A percentile compares a stretch with the other conserved stretches of the same genome.
These are phyloP conservation scores for Hygrocybe punicea DNA, from an alignment of 768 basidiomycete species.

Conservation along the genomic window DNA sequence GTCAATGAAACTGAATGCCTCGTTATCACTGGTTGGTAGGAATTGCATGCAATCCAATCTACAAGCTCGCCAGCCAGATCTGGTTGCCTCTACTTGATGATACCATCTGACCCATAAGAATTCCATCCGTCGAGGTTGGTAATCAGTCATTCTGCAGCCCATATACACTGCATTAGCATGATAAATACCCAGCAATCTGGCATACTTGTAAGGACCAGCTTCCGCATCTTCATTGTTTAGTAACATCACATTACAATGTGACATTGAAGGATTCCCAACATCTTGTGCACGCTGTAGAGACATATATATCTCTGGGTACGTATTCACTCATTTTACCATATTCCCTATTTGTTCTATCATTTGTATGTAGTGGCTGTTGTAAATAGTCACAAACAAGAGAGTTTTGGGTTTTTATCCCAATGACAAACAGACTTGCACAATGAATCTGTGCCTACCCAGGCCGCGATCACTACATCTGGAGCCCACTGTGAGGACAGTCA, in stretches of 20 bases:
- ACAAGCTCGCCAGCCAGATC: not conserved
- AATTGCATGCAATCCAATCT: slow-evolving; percentile 9
- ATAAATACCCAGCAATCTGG: slow-evolving; percentile 16
- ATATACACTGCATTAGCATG: slow-evolving; percentile 15
- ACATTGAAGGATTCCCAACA: slow-evolving; percentile 26
- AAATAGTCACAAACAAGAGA: no score
- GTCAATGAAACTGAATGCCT: slow-evolving; percentile 22
- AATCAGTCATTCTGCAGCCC: slow-evolving; percentile 6
- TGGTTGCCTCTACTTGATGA: not conserved
- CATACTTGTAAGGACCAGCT: slow-evolving; percentile 9
- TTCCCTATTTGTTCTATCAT: no score
- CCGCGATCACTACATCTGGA: no score
- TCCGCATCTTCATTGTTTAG: slow-evolving; percentile 2
- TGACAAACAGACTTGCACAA: no score
- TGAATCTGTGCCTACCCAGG: no score
- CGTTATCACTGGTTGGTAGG: slow-evolving; percentile 1
- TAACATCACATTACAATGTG: slow-evolving; percentile 1
- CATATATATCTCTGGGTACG: no score
- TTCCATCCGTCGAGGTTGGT: slow-evolving; percentile 3
- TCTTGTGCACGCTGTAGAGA: slow-evolving; percentile 40
- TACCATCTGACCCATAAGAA: slow-evolving; percentile 18
- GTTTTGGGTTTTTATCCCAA: no score
- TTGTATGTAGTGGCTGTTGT: no score
- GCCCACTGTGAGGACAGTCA: no score
- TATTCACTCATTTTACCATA: no score